Evolutionary conservation across 345 rosid species (phyloP).

Genomic region (Trapa incisa): DNA sequence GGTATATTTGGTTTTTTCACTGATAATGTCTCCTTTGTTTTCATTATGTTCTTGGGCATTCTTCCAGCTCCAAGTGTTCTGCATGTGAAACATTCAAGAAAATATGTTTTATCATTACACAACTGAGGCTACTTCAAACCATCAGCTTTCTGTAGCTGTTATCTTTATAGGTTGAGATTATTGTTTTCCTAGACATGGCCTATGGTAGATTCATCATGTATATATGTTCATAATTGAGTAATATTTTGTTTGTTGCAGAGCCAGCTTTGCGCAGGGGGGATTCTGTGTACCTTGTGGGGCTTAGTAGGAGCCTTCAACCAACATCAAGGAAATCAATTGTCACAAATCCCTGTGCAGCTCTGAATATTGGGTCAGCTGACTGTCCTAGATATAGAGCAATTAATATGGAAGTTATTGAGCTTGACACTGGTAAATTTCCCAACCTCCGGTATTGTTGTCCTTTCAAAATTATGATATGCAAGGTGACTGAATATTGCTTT

Average conservation of each 20-base stretch:
- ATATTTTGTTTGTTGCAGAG: slow-evolving; percentile 31
- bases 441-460: slow-evolving; percentile 5
- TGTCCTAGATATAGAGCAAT: slow-evolving; percentile 91
- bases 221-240: too few species aligned
- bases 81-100: too few species aligned
- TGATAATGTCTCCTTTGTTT: neutral
- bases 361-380: slow-evolving; percentile 80
- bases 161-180: too few species aligned
- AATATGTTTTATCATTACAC: too few species aligned
- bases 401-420: slow-evolving; percentile 91
- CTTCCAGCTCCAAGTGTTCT: too few species aligned
- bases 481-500: neutral
- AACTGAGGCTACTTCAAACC: too few species aligned
- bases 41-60: neutral
- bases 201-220: too few species aligned
- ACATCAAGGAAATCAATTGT: slow-evolving; percentile 85
- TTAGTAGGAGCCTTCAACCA: slow-evolving; percentile 80
- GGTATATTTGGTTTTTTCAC: slow-evolving; percentile 33
- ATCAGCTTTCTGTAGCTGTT: too few species aligned
- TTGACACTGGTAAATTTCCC: slow-evolving; percentile 54
- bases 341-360: slow-evolving; percentile 81
- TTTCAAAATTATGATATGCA: neutral
- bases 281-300: slow-evolving; percentile 78
- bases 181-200: too few species aligned
- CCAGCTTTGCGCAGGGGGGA: slow-evolving; percentile 85